Evolutionary conservation across 2,329 filamentous ascomycete genomes (phyloP).

Genomic region (Penicillium crustosum): DNA sequence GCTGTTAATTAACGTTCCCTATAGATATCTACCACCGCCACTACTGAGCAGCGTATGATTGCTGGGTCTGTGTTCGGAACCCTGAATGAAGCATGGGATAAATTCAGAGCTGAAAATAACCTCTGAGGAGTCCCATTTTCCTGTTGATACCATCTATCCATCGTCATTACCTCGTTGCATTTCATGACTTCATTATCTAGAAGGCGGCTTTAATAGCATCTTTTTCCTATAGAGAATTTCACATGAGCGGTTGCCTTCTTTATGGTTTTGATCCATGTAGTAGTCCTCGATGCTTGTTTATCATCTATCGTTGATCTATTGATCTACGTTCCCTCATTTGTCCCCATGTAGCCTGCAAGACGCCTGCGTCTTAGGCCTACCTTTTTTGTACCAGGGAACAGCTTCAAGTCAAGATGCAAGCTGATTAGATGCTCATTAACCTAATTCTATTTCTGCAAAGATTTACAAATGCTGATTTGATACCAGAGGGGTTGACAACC

Average conservation of each 20-base stretch:
- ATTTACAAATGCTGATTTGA: neutral
- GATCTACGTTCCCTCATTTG: neutral
- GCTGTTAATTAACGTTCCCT: slow-evolving; percentile 9
- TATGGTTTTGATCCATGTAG: neutral
- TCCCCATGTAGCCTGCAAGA: neutral
- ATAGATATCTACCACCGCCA: slow-evolving; percentile 62
- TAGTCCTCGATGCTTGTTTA: too few relatives aligned
- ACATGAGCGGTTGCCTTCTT: neutral
- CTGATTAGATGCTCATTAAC: neutral
- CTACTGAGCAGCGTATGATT: slow-evolving; percentile 67
- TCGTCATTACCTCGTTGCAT: slow-evolving; percentile 2
- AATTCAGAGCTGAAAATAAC: slow-evolving; percentile 64
- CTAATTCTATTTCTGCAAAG: neutral
- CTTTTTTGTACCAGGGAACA: neutral
- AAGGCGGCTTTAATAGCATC: slow-evolving; percentile 4
- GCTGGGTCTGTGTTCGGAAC: slow-evolving; percentile 64
- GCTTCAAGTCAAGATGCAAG: neutral
- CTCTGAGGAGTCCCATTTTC: slow-evolving; percentile 39
- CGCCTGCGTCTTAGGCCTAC: neutral
- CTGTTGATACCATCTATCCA: slow-evolving; percentile 8
- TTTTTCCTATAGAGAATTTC: neutral
- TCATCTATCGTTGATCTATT: neutral
- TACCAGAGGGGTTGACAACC: neutral
- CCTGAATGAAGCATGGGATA: slow-evolving; percentile 68
- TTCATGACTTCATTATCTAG: neutral